These are phyloP conservation scores for Dacryopinax primogenitus DNA, from an alignment of 768 basidiomycete genomes.

Conservation along the genomic window DNA sequence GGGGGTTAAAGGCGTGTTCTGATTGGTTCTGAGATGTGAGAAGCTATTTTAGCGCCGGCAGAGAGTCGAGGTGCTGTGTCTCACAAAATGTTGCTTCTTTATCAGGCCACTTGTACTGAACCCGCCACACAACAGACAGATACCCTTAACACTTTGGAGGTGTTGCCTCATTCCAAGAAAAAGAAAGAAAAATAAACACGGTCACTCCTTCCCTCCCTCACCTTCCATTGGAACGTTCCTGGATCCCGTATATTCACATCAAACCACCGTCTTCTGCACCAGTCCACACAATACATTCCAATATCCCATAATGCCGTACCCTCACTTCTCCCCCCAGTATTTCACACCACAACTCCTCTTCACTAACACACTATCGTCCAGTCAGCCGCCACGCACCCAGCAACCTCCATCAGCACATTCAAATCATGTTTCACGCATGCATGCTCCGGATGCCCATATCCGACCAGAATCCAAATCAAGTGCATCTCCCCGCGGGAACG, in stretches of 20 bases:
- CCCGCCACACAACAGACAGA: background rate
- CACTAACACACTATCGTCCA: background rate
- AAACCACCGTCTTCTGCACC: background rate
- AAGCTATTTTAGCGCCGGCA: conserved; percentile 8
- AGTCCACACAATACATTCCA: background rate
- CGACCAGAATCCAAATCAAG: conserved; percentile 3
- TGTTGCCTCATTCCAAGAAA: background rate
- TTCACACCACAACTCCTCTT: background rate
- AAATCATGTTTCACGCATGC: background rate
- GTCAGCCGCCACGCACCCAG: background rate
- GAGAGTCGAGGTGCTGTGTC: background rate
- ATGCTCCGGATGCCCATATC: background rate
- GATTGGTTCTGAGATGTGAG: background rate
- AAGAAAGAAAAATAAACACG: too few relatives aligned
- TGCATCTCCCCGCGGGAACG: background rate
- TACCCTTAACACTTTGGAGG: background rate
- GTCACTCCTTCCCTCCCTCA: background rate
- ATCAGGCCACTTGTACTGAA: background rate
- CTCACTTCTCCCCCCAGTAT: background rate
- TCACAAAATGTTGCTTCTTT: background rate
- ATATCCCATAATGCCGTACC: background rate
- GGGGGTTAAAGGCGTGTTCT: background rate
- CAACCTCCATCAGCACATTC: background rate
- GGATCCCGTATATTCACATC: conserved; percentile 3
- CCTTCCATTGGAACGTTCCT: conserved; percentile 7